Conservation (phyloP, 805 yeast genomes). For the Groenewaldozyma tartarivorans region DNA sequence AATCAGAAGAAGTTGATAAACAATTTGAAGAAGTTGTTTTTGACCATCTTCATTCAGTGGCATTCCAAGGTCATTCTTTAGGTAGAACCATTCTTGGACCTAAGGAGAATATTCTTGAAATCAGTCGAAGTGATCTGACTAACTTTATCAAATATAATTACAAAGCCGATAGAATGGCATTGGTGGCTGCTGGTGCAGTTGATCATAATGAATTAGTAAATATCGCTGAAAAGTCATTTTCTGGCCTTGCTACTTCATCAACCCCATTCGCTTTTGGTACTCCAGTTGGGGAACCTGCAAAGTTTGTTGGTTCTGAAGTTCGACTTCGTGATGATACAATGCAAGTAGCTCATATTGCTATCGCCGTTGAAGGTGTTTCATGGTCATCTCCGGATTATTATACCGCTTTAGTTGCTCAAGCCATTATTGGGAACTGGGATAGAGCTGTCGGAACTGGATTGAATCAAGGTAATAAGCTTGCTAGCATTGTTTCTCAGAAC, state of each 20-base stretch:
- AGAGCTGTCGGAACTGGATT: constrained; percentile 79
- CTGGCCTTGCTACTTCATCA: constrained; percentile 36
- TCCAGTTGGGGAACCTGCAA: constrained; percentile 56
- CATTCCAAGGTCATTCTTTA: constrained; percentile 81
- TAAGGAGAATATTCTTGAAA: constrained; percentile 72
- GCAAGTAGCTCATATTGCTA: constrained; percentile 84
- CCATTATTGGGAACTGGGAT: constrained; percentile 96
- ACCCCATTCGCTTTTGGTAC: constrained; percentile 64
- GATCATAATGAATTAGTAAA: constrained; percentile 75
- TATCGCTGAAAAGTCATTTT: constrained; percentile 66
- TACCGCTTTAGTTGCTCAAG: constrained; percentile 92
- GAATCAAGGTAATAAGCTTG: constrained; percentile 77
- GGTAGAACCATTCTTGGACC: constrained; percentile 98
- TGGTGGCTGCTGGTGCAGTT: constrained; percentile 92
- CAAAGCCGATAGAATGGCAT: constrained; percentile 94
- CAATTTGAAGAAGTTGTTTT: constrained; percentile 98
- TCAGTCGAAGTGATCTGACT: constrained; percentile 65
- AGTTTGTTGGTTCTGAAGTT: constrained; percentile 78
- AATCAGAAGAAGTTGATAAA: constrained; percentile 95
- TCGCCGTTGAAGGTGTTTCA: constrained; percentile 95
- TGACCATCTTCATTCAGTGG: constrained; percentile 90
- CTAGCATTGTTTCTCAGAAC: constrained; percentile 51
- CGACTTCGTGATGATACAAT: constrained; percentile 72
- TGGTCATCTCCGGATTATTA: constrained; percentile 96
- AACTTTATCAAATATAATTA: constrained; percentile 78